Evolutionary conservation across 768 basidiomycete genomes (phyloP).

Genomic region (Melanogaster broomeanus): DNA sequence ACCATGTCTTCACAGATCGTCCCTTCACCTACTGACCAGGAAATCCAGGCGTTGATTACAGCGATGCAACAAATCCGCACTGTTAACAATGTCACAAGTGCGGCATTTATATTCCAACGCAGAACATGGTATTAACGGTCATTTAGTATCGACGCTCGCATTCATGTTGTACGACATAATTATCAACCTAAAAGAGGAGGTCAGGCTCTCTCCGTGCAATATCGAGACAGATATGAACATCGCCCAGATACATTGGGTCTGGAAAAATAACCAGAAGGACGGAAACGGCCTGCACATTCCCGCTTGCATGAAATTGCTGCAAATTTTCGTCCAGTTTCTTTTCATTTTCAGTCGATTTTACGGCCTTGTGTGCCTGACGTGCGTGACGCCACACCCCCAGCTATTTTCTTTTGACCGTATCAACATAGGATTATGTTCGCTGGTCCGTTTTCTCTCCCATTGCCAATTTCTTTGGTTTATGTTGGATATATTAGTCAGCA

Average conservation of each 20-base stretch:
- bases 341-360: conserved; percentile 28
- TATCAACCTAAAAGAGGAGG: conserved; percentile 22
- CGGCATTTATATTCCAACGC: neutral
- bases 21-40: conserved; percentile 1
- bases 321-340: conserved; percentile 11
- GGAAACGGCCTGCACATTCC: neutral
- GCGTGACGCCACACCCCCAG: neutral
- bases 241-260: conserved; percentile 16
- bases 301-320: neutral
- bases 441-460: neutral
- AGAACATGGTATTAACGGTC: neutral
- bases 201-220: neutral
- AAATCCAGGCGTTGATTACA: neutral
- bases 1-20: conserved; percentile 11
- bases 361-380: conserved; percentile 23
- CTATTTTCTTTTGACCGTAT: neutral
- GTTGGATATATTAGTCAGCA: conserved; percentile 12
- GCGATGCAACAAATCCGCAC: conserved; percentile 13
- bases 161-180: conserved; percentile 24
- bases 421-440: conserved; percentile 12
- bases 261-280: conserved; percentile 5
- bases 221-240: neutral
- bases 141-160: conserved; percentile 11
- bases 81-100: conserved; percentile 17
- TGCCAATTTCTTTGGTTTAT: neutral